These are phyloP conservation scores for Xerocomellus amylosporus DNA, from an alignment of 768 basidiomycete species.

Conservation along the genomic window DNA sequence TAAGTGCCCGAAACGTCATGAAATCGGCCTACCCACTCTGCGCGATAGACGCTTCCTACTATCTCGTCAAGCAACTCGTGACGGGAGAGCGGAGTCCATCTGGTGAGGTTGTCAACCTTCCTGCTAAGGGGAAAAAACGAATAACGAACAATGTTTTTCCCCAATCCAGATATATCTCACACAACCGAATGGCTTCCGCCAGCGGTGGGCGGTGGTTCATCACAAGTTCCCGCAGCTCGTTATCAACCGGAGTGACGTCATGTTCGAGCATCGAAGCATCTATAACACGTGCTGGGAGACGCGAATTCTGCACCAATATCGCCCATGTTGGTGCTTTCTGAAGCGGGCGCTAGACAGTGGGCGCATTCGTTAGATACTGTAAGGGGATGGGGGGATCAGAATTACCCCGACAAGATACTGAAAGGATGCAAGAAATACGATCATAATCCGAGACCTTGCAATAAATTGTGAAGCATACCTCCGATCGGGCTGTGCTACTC, in stretches of 20 bases:
- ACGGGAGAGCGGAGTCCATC: constrained; percentile 53
- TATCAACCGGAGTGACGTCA: constrained; percentile 28
- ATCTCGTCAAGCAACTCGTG: constrained; percentile 57
- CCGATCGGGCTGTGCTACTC: constrained; percentile 64
- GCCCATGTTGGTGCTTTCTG: constrained; percentile 12
- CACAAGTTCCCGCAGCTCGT: constrained; percentile 42
- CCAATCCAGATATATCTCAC: constrained; percentile 63
- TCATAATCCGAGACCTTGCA: background rate
- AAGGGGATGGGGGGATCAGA: background rate
- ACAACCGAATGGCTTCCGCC: constrained; percentile 57
- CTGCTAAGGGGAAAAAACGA: background rate
- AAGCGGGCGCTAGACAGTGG: constrained; percentile 25
- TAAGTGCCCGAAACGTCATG: background rate
- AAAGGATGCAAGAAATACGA: background rate
- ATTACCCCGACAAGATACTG: constrained; percentile 60
- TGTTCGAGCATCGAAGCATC: constrained; percentile 37
- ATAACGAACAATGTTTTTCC: constrained; percentile 54
- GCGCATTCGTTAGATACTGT: background rate
- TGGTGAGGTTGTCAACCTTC: constrained; percentile 22
- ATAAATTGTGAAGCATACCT: constrained; percentile 42
- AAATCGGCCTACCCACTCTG: constrained; percentile 38
- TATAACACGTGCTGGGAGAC: constrained; percentile 41
- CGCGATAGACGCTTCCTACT: constrained; percentile 51
- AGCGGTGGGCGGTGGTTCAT: constrained; percentile 51
- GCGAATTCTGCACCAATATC: constrained; percentile 27